Conservation (phyloP, 2,329 filamentous ascomycete species). For the Aspergillus caelatus region DNA sequence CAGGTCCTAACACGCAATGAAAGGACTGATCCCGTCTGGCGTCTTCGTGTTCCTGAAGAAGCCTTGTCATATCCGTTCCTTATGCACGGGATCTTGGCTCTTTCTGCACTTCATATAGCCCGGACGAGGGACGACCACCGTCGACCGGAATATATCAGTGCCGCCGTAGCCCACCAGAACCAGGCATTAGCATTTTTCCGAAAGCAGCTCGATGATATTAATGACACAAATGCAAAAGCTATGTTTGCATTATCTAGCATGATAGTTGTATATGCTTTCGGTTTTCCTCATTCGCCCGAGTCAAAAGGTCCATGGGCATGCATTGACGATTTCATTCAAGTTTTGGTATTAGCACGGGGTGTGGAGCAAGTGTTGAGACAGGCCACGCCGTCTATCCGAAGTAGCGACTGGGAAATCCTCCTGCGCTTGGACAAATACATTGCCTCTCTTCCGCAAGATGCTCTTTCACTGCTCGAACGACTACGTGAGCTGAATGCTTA, state of each 20-base stretch:
- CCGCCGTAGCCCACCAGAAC: slow-evolving; percentile 40
- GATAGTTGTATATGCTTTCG: slow-evolving; percentile 43
- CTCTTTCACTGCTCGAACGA: slow-evolving; percentile 20
- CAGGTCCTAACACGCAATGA: slow-evolving; percentile 30
- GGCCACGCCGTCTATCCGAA: slow-evolving; percentile 26
- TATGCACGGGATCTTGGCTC: slow-evolving; percentile 41
- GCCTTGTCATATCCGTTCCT: slow-evolving; percentile 37
- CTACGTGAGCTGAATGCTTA: slow-evolving; percentile 32
- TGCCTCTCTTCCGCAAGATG: slow-evolving; percentile 25
- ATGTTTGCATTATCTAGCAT: slow-evolving; percentile 44
- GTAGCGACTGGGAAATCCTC: slow-evolving; percentile 32
- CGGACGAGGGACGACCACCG: slow-evolving; percentile 30
- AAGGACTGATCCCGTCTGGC: slow-evolving; percentile 38
- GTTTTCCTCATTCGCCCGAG: slow-evolving; percentile 33
- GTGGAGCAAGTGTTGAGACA: slow-evolving; percentile 36
- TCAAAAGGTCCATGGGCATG: slow-evolving; percentile 29
- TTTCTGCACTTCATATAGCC: slow-evolving; percentile 39
- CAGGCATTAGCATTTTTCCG: slow-evolving; percentile 39
- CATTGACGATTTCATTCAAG: slow-evolving; percentile 37
- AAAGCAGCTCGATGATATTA: slow-evolving; percentile 34
- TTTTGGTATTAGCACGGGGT: slow-evolving; percentile 38
- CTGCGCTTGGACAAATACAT: slow-evolving; percentile 27
- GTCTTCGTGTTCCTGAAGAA: slow-evolving; percentile 34
- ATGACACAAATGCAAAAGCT: slow-evolving; percentile 40
- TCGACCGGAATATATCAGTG: slow-evolving; percentile 34